A percentile compares a stretch with the other conserved stretches of the same genome.
These are phyloP conservation scores for Fusarium sterilihyphosum DNA, from an alignment of 2,329 filamentous ascomycete genomes.

Conservation along the genomic window DNA sequence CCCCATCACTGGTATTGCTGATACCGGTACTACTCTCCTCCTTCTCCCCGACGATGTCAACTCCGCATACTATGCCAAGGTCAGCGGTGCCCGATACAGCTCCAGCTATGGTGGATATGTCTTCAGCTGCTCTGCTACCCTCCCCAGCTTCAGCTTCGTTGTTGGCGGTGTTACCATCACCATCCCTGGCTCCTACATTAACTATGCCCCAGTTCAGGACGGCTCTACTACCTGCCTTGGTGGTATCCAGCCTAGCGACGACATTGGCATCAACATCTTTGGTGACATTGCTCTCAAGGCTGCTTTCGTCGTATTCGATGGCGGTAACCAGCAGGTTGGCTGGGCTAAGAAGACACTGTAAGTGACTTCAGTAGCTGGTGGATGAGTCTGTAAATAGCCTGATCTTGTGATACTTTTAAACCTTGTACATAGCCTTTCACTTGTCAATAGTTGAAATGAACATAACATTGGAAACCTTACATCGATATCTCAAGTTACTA, in stretches of 20 bases:
- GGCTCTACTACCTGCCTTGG: slow-evolving; percentile 70
- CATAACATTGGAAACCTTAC: neutral
- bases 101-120: slow-evolving; percentile 55
- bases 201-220: slow-evolving; percentile 57
- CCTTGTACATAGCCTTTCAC: neutral
- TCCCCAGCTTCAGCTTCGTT: slow-evolving; percentile 64
- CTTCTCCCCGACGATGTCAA: slow-evolving; percentile 65
- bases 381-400: neutral
- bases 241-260: slow-evolving; percentile 68
- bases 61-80: slow-evolving; percentile 58
- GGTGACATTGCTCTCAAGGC: slow-evolving; percentile 71
- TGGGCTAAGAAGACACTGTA: slow-evolving; percentile 33
- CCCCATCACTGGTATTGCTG: slow-evolving; percentile 57
- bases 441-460: neutral
- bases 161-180: slow-evolving; percentile 68
- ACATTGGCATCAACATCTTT: slow-evolving; percentile 64
- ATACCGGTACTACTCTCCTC: slow-evolving; percentile 72
- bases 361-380: neutral
- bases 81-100: slow-evolving; percentile 55
- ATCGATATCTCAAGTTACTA: fast-evolving
- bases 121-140: slow-evolving; percentile 56
- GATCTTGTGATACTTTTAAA: neutral
- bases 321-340: slow-evolving; percentile 34
- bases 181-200: slow-evolving; percentile 64
- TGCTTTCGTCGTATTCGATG: slow-evolving; percentile 68